These are phyloP conservation scores for Orbilia oligospora DNA, from an alignment of 2,329 filamentous ascomycete species.

Conservation along the genomic window DNA sequence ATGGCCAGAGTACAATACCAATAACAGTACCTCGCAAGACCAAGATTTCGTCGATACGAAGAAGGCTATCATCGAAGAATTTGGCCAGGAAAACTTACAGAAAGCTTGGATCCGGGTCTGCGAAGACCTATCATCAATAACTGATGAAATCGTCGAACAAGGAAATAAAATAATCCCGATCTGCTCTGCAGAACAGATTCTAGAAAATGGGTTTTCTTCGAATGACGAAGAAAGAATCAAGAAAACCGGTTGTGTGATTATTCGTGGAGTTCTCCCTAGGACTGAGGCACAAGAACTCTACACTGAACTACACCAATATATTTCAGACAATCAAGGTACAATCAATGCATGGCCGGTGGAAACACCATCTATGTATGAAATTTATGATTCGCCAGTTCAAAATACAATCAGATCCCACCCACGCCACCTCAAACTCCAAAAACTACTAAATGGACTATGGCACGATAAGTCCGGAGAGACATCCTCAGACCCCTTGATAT, in stretches of 20 bases:
- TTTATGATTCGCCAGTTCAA: slow-evolving; percentile 68
- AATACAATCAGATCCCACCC: slow-evolving; percentile 67
- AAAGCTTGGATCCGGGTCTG: slow-evolving; percentile 68
- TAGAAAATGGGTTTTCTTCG: slow-evolving; percentile 61
- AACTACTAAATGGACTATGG: slow-evolving; percentile 67
- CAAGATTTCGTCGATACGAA: slow-evolving; percentile 65
- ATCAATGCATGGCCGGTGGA: slow-evolving; percentile 67
- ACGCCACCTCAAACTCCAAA: slow-evolving; percentile 66
- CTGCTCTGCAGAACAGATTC: slow-evolving; percentile 65
- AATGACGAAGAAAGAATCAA: slow-evolving; percentile 64
- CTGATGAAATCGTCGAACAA: slow-evolving; percentile 66
- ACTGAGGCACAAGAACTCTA: slow-evolving; percentile 64
- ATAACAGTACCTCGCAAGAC: slow-evolving; percentile 61
- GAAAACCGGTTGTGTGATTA: slow-evolving; percentile 64
- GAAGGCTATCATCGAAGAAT: slow-evolving; percentile 66
- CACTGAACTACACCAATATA: slow-evolving; percentile 65
- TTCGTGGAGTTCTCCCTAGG: slow-evolving; percentile 63
- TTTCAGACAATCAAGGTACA: slow-evolving; percentile 65
- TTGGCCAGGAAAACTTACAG: slow-evolving; percentile 66
- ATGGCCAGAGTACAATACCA: slow-evolving; percentile 64
- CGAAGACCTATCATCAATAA: slow-evolving; percentile 66
- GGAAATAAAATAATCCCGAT: slow-evolving; percentile 66
- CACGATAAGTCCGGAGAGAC: slow-evolving; percentile 63
- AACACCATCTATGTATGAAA: slow-evolving; percentile 67
- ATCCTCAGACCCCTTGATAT: slow-evolving; percentile 67